Conservation (phyloP, 805 yeast genomes). For the Metschnikowia proteae region DNA sequence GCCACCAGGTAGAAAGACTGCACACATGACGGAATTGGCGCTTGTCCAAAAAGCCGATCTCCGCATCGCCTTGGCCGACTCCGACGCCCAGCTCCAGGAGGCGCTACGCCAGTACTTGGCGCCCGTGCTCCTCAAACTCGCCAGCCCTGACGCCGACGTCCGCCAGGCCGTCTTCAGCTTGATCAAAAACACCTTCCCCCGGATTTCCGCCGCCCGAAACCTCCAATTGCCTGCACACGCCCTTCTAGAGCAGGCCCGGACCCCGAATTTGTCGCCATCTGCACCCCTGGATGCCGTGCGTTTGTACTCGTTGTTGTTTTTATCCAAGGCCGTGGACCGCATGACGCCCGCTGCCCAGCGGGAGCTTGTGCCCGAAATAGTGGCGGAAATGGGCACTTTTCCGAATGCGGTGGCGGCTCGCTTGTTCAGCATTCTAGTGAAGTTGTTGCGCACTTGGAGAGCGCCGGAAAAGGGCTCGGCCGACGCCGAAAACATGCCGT, state of each 20-base stretch:
- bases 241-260: constrained; percentile 59
- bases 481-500: constrained; percentile 35
- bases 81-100: constrained; percentile 60
- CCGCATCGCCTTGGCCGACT: constrained; percentile 69
- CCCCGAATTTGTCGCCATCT: constrained; percentile 45
- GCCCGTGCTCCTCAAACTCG: constrained; percentile 74
- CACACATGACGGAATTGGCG: not conserved
- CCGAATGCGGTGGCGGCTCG: constrained; percentile 47
- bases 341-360: constrained; percentile 35
- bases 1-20: too few relatives aligned
- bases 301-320: constrained; percentile 59
- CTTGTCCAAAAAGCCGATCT: constrained; percentile 77
- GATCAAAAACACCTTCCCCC: constrained; percentile 61
- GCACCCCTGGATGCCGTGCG: constrained; percentile 50
- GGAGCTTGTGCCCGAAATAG: constrained; percentile 44
- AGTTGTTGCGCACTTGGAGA: constrained; percentile 46
- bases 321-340: constrained; percentile 65
- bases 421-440: constrained; percentile 57
- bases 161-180: constrained; percentile 64
- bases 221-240: constrained; percentile 63
- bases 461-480: constrained; percentile 45
- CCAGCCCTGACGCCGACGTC: constrained; percentile 65
- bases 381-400: constrained; percentile 43
- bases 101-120: constrained; percentile 61
- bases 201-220: constrained; percentile 53